Conservation (phyloP, 1,284 basidiomycete genomes). For the Grifola frondosa region DNA sequence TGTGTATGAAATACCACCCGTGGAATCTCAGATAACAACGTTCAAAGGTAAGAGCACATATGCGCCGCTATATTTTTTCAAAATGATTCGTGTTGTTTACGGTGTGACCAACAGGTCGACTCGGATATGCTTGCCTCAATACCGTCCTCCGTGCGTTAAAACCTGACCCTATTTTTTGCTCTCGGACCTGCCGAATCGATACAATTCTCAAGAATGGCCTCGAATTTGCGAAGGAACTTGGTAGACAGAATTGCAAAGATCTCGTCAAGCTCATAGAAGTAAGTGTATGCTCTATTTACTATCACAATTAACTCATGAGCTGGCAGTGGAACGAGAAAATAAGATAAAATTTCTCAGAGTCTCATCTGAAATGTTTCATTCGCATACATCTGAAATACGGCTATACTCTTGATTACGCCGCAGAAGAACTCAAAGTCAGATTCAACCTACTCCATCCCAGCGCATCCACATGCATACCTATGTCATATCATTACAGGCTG, state of each 20-base stretch:
- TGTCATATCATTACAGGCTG: constrained; percentile 37
- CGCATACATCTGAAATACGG: constrained; percentile 79
- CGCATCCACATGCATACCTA: neutral
- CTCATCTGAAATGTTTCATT: constrained; percentile 91
- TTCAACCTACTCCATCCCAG: neutral
- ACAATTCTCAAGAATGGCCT: constrained; percentile 78
- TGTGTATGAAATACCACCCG: constrained; percentile 71
- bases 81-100: neutral
- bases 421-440: constrained; percentile 45
- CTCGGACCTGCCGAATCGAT: constrained; percentile 55
- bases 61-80: neutral
- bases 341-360: constrained; percentile 77
- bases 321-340: constrained; percentile 80
- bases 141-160: constrained; percentile 74
- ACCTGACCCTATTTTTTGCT: constrained; percentile 71
- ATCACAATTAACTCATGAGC: neutral
- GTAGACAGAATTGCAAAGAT: constrained; percentile 73
- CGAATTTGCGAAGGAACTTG: constrained; percentile 79
- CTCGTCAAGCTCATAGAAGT: constrained; percentile 62
- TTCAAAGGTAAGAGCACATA: constrained; percentile 54
- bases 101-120: constrained; percentile 39
- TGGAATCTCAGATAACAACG: constrained; percentile 58
- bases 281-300: neutral
- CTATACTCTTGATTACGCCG: constrained; percentile 74
- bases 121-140: constrained; percentile 85